These are phyloP conservation scores for Epichloe festucae DNA, from an alignment of 2,329 filamentous ascomycete species.

Conservation along the genomic window DNA sequence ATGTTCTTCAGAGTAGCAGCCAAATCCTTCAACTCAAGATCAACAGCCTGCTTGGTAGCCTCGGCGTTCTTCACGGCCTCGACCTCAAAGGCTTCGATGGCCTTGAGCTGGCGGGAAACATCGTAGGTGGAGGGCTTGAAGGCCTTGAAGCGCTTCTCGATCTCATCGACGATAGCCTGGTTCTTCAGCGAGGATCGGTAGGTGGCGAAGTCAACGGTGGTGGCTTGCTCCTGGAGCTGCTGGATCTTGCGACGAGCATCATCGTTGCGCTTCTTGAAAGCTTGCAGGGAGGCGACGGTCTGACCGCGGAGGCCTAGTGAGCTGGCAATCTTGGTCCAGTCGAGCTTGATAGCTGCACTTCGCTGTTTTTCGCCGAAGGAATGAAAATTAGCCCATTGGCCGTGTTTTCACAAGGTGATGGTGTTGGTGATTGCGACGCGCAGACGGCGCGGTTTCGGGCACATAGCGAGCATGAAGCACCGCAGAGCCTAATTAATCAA, in stretches of 20 bases:
- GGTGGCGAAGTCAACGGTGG: constrained; percentile 80
- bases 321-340: constrained; percentile 91
- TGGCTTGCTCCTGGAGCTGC: constrained; percentile 69
- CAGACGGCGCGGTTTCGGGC: background rate
- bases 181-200: constrained; percentile 94
- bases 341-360: constrained; percentile 97
- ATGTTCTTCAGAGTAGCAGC: constrained; percentile 95
- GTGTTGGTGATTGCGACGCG: background rate
- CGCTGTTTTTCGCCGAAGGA: constrained; percentile 43
- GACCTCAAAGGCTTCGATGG: constrained; percentile 93
- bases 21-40: constrained; percentile 86
- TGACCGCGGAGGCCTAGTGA: constrained; percentile 94
- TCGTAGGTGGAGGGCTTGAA: constrained; percentile 95
- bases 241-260: constrained; percentile 91
- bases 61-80: constrained; percentile 95
- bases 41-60: constrained; percentile 92
- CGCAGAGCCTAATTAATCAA: background rate
- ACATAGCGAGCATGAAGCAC: background rate
- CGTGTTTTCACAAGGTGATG: background rate
- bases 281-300: constrained; percentile 79
- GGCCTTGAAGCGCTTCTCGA: constrained; percentile 84
- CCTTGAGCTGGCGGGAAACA: constrained; percentile 86
- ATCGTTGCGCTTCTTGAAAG: constrained; percentile 99
- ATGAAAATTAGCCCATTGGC: constrained; percentile 42
- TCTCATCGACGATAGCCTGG: constrained; percentile 87